These are phyloP conservation scores for Apium graveolens DNA, from an alignment of 129 eudicot species.

Conservation along the genomic window DNA sequence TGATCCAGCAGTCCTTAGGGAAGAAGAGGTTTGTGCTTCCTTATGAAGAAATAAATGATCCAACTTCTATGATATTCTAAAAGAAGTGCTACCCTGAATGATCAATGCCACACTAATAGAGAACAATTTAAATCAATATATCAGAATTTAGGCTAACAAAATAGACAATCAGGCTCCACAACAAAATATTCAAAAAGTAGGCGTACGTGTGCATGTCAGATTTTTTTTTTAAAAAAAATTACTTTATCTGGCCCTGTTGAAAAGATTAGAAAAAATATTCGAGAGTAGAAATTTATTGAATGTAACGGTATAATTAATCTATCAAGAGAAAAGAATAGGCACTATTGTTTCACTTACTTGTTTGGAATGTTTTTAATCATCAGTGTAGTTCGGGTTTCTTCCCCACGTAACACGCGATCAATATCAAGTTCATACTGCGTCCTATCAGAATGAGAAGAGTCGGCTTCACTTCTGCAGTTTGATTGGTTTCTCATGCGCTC, in stretches of 20 bases:
- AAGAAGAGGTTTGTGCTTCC: not conserved
- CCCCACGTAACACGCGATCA: conserved; percentile 45
- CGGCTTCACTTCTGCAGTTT: conserved; percentile 32
- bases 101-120: not conserved
- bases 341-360: conserved; percentile 31
- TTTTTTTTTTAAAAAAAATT: not conserved
- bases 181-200: not conserved
- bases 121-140: not conserved
- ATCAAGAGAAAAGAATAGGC: not conserved
- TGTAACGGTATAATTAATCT: not conserved
- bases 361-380: conserved; percentile 66
- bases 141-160: not conserved
- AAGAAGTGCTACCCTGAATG: not conserved
- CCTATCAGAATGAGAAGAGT: conserved; percentile 34
- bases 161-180: not conserved
- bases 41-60: not conserved
- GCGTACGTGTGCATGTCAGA: not conserved
- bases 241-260: not conserved
- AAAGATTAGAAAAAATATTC: not conserved
- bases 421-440: conserved; percentile 52
- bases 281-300: not conserved
- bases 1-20: not conserved
- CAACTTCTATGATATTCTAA: not conserved
- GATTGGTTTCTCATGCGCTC: conserved; percentile 35
- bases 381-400: conserved; percentile 50